phyloP scores from a whole-genome alignment of 129 eudicot species.

The Escallonia rubra region DNA sequence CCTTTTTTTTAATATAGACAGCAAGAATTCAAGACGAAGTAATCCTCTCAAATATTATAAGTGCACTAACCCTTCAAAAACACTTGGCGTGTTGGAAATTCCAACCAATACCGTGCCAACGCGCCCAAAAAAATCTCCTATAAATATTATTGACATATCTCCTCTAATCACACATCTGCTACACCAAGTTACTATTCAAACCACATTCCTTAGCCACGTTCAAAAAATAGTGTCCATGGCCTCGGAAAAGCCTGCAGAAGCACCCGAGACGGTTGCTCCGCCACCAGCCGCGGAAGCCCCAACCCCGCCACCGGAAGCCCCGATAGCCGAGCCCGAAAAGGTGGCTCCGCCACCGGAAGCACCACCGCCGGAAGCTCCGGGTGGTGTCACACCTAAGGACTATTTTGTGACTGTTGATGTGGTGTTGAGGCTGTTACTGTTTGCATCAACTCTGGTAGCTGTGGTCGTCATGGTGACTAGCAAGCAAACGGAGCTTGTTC shows the following conservation, averaged over 20 bases:
- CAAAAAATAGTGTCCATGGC: conserved; percentile 9
- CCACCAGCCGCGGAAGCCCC: conserved; percentile 8
- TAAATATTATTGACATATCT: conserved; percentile 4
- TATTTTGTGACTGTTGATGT: conserved; percentile 28
- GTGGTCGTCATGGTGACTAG: conserved; percentile 76
- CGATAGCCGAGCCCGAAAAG: conserved; percentile 5
- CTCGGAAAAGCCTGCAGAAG: conserved; percentile 3
- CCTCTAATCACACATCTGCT: neutral
- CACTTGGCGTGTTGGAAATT: conserved; percentile 5
- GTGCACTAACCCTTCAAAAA: too few species aligned
- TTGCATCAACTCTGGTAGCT: conserved; percentile 43
- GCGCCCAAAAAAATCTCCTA: neutral
- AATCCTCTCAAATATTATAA: too few species aligned
- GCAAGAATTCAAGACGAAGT: too few species aligned
- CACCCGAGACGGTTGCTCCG: conserved; percentile 8
- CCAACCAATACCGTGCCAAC: neutral
- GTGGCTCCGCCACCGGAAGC: conserved; percentile 6
- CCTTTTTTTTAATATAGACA: too few species aligned
- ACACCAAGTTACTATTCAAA: too few species aligned
- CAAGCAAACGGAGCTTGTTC: conserved; percentile 43
- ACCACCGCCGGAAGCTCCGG: neutral
- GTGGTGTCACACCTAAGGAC: neutral
- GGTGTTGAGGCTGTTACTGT: conserved; percentile 46
- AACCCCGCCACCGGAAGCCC: neutral
- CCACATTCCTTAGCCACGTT: neutral